Evolutionary conservation across 2,329 filamentous ascomycete species (phyloP).

Genomic region (Escovopsis sp.): DNA sequence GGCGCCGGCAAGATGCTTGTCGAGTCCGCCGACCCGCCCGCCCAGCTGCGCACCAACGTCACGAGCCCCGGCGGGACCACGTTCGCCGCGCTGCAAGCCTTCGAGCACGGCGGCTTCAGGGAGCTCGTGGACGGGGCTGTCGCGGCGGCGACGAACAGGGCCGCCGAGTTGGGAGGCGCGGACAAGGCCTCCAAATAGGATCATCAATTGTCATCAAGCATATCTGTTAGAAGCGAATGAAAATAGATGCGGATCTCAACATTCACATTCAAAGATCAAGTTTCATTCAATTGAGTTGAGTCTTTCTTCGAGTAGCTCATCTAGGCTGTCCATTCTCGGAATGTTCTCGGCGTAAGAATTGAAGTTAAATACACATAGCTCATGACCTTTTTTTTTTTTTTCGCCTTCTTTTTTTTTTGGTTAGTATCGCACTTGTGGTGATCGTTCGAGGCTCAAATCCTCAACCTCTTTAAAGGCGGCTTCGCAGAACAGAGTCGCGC

Average conservation of each 20-base stretch:
- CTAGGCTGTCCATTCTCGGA: too few species aligned
- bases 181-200: constrained; percentile 19
- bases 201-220: neutral
- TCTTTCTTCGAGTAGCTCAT: too few species aligned
- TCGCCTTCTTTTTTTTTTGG: neutral
- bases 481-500: constrained; percentile 5
- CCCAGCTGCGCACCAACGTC: constrained; percentile 34
- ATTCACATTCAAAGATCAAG: too few species aligned
- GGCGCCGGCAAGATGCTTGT: constrained; percentile 38
- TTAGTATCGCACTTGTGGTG: neutral
- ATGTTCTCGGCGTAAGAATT: neutral
- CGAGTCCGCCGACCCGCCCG: constrained; percentile 28
- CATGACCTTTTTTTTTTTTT: neutral
- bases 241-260: too few species aligned
- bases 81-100: constrained; percentile 32
- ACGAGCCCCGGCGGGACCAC: constrained; percentile 39
- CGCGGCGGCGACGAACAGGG: constrained; percentile 28
- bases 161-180: constrained; percentile 18
- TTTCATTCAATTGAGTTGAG: too few species aligned
- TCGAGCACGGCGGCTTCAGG: constrained; percentile 28
- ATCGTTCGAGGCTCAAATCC: neutral
- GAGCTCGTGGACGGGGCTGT: constrained; percentile 31
- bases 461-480: constrained; percentile 4
- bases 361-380: neutral
- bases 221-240: neutral